Evolutionary conservation across 2,329 filamentous ascomycete species (phyloP), one percentile per base, ranked within the genome.

Genomic region (Akanthomyces muscarius): DNA sequence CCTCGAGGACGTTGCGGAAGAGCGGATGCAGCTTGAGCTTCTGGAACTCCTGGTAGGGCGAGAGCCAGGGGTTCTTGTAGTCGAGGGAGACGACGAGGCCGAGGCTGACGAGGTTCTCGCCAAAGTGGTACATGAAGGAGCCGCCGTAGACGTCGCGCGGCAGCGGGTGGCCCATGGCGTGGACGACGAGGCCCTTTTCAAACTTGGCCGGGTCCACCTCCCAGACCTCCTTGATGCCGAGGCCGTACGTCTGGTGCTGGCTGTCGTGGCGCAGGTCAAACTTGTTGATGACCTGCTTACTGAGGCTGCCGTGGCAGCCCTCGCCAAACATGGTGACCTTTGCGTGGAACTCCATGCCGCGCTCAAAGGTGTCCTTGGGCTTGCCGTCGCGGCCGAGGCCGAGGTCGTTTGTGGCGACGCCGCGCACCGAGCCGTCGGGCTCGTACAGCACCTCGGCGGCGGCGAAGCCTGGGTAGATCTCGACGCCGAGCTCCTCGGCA

Each of bases 111-210:
- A 98, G 85, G 76, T 98, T 99, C 70, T 99, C 94, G 44, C 93
- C 95, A 76, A 98, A 99, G 76, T 99, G 95, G 73, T 99, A 99
- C 91, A 99, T 93, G 88, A 92, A 99, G n/a, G 91, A 92, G 68
- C 95, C 95, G 68, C 95, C 95, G 73, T 99, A 99, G 10, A 93
- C 95, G 73, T 98, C 89, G 69, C 83, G 86, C 18, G 92, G 86
- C 51, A 99, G 78, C 23, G 95, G 95, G 72, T 96, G 98, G 23
- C 95, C 95, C 88, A 99, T 86, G 5, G 92, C 90, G 79, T 99
- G 95, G 4, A 88, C 86, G 52, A 98, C 86, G 68, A 94, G 81
- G 60, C 95, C 95, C 72, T 90, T 90, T 65, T 89, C 83, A 77
- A 97, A 98, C 77, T 96, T 98, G 70, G 91, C 92, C 0, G 95